Base-by-base conservation (phyloP, 2,329 filamentous ascomycete genomes). In the Tolypocladium endophyticum region DNA sequence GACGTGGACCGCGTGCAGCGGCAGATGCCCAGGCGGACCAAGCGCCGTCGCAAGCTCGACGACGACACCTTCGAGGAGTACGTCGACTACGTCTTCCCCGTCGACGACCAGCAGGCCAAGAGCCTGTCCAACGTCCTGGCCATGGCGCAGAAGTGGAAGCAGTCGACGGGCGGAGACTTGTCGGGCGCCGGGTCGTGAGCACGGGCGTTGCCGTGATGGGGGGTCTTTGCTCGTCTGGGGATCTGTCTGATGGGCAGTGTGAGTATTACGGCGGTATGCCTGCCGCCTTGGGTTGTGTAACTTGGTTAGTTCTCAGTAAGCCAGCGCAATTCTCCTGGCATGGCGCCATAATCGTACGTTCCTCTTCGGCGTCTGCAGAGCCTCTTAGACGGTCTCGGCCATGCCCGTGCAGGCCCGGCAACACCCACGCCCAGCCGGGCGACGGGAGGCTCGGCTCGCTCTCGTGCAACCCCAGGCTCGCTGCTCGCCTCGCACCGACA, bases 31-130 rank as follows among this genome's bases (percentile, higher is more conserved):
- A 84, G 92, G 64, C 87, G 87, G 75, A 89, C 90, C 70, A 97
- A 96, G 86, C 93, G 94, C 81, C 83, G 91, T 69, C 87, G 94
- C 73, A 91, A 87, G 82, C 75, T 96, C 72, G 92, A 96, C 71
- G 93, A 97, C 74, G 92, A 94, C 72, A 87, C 85, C 43, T 97
- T 91, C 78, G 71, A 99, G 80, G 94, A 99, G 77, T 97, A 96
- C 74, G 85, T 94, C 76, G 94, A 97, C 73, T 97, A 96, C 68
- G 85, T 99, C 39, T 99, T 99, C 84, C 94, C 94, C 0, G 92
- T 90, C 5, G 94, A 97, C 77, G 92, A 97, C 73, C 85, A 90
- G 76, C 88, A 90, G 71, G 88, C 88, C 59, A 88, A 88, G 65
- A 92, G 90, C 68, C 77, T 97, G 73, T 89, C 89, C 57, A 90